These are phyloP conservation scores for Pestalotiopsis sp. DNA, from an alignment of 2,329 filamentous ascomycete species.

Conservation along the genomic window DNA sequence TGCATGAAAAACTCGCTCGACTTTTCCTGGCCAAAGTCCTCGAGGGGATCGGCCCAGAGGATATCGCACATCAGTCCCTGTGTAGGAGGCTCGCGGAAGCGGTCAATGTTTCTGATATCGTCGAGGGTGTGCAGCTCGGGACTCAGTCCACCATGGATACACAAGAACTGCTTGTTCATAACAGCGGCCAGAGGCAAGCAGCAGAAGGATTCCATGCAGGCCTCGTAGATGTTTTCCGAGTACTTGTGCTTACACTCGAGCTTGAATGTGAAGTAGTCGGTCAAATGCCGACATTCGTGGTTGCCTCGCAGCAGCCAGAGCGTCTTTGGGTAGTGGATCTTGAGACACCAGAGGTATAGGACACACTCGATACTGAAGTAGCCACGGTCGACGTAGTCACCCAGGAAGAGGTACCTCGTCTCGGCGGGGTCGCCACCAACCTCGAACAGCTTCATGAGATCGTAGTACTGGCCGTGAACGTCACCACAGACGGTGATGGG, in stretches of 20 bases:
- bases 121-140: slow-evolving; percentile 96
- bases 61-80: slow-evolving; percentile 99
- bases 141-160: slow-evolving; percentile 95
- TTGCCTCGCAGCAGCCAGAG: slow-evolving; percentile 97
- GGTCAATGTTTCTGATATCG: slow-evolving; percentile 93
- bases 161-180: slow-evolving; percentile 99
- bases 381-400: slow-evolving; percentile 96
- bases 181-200: slow-evolving; percentile 88
- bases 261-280: slow-evolving; percentile 99
- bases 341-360: slow-evolving; percentile 94
- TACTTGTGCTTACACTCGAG: slow-evolving; percentile 99
- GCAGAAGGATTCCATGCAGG: slow-evolving; percentile 98
- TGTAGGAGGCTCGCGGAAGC: slow-evolving; percentile 95
- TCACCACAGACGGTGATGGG: slow-evolving; percentile 98
- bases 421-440: slow-evolving; percentile 96
- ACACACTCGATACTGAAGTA: slow-evolving; percentile 99
- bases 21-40: slow-evolving; percentile 99
- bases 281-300: slow-evolving; percentile 98
- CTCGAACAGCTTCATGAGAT: slow-evolving; percentile 99
- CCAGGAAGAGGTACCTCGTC: slow-evolving; percentile 94
- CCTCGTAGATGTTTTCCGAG: slow-evolving; percentile 92
- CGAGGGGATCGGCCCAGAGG: slow-evolving; percentile 95
- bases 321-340: slow-evolving; percentile 98
- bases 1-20: slow-evolving; percentile 97
- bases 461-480: slow-evolving; percentile 98